Evolutionary conservation across 257 asterid species (phyloP), one percentile per base, ranked within the genome.

Genomic region (Leptodermis oblonga): DNA sequence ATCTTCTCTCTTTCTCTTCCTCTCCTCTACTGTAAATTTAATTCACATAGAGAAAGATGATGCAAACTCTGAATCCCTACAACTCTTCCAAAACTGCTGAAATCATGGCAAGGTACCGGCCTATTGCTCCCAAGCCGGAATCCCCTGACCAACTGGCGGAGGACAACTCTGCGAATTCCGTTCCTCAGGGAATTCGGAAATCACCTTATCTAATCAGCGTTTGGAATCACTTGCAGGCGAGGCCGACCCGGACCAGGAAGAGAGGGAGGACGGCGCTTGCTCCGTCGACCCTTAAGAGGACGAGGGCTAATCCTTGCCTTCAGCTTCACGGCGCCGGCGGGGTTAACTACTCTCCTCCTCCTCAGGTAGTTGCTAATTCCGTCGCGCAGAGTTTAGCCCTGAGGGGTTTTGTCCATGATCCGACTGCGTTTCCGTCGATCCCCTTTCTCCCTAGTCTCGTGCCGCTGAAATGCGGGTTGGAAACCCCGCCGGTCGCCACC

Each of bases 41-140:
- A 13, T 48, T 49, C 41, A 30, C 30, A 0, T 3, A 31, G 5
- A 18, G 18, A 18, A 75, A 78, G 62, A 92, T 92, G 97, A 85
- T 92, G 66, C 91, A 84, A 53, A 81, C 97, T 0, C 69, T 84
- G 67, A 85, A 78, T 18, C 88, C 93, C 13, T 85, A 82, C 72
- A 69, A 83, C 72, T 64, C 92, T 3, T 81, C 91, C 39, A 81
- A 82, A 48, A 90, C 99, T 7, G 99, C 97, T 14, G 92, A 90
- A 65, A 93, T 93, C 81, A 88, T 93, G 96, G 88, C 97, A 7
- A 53, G 96, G 9, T 93, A 90, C 64, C 72, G 97, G 71, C 99
- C 99, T 0, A 93, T 93, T 5, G 97, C 97, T 7, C 99, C 99
- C 10, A 93, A 87, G 61, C 99, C 99, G 0, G 92, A 87, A 31